phyloP scores from a whole-genome alignment of 2,329 filamentous ascomycete genomes.

The Elsinoe perseae region DNA sequence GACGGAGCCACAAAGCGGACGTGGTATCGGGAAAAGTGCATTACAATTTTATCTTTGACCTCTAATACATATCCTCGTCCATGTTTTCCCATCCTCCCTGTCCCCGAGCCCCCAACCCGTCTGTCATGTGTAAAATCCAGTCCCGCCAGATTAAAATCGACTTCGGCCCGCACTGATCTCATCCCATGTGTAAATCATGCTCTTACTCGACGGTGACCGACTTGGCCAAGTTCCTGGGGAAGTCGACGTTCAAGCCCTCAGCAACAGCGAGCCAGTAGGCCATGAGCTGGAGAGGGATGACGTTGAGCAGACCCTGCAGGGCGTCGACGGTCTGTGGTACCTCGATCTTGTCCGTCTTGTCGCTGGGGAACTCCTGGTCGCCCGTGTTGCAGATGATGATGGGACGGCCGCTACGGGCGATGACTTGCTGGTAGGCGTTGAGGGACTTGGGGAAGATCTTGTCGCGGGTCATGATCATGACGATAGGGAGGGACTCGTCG shows the following conservation, averaged over 20 bases:
- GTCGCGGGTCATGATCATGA: constrained; percentile 98
- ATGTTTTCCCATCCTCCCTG: not conserved
- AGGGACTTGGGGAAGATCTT: constrained; percentile 97
- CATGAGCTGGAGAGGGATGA: constrained; percentile 94
- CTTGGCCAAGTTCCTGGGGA: constrained; percentile 97
- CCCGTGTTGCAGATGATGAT: constrained; percentile 96
- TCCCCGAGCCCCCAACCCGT: not conserved
- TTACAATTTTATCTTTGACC: constrained; percentile 6
- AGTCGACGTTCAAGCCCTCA: constrained; percentile 95
- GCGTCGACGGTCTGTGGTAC: constrained; percentile 92
- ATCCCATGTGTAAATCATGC: not conserved
- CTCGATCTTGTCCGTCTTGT: constrained; percentile 93
- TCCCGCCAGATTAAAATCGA: constrained; percentile 12
- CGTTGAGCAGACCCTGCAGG: constrained; percentile 93
- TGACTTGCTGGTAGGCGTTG: constrained; percentile 98
- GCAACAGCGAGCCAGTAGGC: constrained; percentile 97
- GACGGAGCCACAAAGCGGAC: too few relatives aligned
- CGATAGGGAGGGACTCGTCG: constrained; percentile 96
- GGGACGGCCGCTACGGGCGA: constrained; percentile 88
- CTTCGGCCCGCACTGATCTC: not conserved
- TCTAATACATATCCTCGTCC: constrained; percentile 7
- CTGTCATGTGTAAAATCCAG: constrained; percentile 8
- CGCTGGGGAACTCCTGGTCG: constrained; percentile 81
- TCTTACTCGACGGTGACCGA: constrained; percentile 93
- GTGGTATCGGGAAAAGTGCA: not conserved